Base-by-base conservation (phyloP, 805 yeast species). In the Cyberlindnera japonica region DNA sequence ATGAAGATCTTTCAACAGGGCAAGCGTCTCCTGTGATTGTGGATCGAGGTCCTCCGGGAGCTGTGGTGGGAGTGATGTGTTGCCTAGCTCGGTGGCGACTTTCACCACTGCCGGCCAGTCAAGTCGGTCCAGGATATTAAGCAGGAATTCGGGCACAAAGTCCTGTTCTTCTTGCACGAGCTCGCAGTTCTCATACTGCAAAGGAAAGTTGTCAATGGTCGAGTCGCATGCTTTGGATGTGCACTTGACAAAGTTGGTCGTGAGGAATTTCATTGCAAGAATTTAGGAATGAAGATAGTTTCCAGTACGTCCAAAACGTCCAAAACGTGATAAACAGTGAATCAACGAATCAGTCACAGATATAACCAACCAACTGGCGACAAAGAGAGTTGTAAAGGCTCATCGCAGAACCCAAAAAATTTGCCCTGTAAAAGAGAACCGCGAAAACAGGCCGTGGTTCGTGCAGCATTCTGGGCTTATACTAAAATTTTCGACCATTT, bases 241-340 rank as follows among this genome's bases (percentile, higher is more conserved):
- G 64, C 99, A 93, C 60, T 83, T 88, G 47, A 93, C 95, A 64
- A 93, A 93, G 64, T 93, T 93, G 11, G 97, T 86, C n/a, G 99
- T 91, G 20, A 93, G 68, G 55, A 91, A 79, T 67, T 93, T 91
- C 99, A 91, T 91, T 26, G 14, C 18, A 29, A 27, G 5, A n/a
- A 22, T 8, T 12, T 21, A 5, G n/a, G 29, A n/a, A 18, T 5
- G 17, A 28, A 21, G 17, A 22, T 18, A 5, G 17, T 9, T 11
- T 21, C 12, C 14, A 18, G 28, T 25, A 25, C 19, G 28, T 17
- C 21, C 19, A 28, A 14, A 25, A 22, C 11, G 11, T 22, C 11
- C 19, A 17, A 15, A 9, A 13, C 7, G 8, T 9, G 14, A 21
- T 8, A 7, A 30, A 18, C 18, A 8, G 14, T 17, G 33, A 17